Conservation (phyloP, 2,329 filamentous ascomycete genomes). For the Aspergillus sp. region DNA sequence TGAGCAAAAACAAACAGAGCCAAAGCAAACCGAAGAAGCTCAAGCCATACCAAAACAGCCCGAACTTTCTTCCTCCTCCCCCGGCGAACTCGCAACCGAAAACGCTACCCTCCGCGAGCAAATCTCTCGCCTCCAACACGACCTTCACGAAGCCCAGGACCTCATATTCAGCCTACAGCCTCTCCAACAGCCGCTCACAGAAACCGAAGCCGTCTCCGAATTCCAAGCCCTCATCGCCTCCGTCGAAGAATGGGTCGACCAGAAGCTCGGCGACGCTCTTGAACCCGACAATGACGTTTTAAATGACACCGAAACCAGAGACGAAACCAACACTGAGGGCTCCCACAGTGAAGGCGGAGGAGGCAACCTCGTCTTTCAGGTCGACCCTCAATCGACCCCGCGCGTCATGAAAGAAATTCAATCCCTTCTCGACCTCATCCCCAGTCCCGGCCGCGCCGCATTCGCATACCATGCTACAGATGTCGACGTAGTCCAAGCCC, state of each 20-base stretch:
- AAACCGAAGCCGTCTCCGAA: slow-evolving; percentile 5
- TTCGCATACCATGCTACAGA: slow-evolving; percentile 2
- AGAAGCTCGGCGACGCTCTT: slow-evolving; percentile 12
- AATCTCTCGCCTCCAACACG: slow-evolving; percentile 3
- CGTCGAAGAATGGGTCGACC: slow-evolving; percentile 16
- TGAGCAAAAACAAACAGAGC: not conserved
- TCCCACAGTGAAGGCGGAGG: not conserved
- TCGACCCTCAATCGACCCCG: not conserved
- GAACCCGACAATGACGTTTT: not conserved
- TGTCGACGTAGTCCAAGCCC: slow-evolving; percentile 7
- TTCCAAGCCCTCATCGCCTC: slow-evolving; percentile 6
- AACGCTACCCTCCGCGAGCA: not conserved
- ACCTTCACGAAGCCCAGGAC: slow-evolving; percentile 16
- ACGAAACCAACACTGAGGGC: not conserved
- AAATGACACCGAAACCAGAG: not conserved
- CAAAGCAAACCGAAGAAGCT: not conserved
- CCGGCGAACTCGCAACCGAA: not conserved
- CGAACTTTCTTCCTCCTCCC: not conserved
- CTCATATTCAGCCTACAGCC: slow-evolving; percentile 17
- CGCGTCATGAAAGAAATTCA: not conserved
- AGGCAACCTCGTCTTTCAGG: not conserved
- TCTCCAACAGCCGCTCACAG: slow-evolving; percentile 3
- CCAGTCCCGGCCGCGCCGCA: not conserved
- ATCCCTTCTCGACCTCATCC: slow-evolving; percentile 10
- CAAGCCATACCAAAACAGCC: not conserved